phyloP scores from a whole-genome alignment of 1,284 basidiomycete species.

The Trichosporon ovoides region DNA sequence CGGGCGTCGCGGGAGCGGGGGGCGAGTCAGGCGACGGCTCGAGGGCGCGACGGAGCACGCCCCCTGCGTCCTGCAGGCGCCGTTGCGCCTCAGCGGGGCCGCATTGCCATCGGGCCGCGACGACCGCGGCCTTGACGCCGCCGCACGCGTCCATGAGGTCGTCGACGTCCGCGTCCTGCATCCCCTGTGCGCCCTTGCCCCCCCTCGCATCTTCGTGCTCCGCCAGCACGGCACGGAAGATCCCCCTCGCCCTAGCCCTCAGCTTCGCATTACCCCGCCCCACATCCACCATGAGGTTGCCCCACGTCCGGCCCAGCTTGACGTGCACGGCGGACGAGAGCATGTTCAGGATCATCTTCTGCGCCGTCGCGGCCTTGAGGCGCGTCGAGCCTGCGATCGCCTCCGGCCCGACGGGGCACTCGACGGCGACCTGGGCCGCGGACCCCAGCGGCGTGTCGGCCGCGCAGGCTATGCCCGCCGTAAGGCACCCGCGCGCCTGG shows the following conservation, averaged over 20 bases:
- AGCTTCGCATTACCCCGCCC: constrained; percentile 16
- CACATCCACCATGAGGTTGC: constrained; percentile 22
- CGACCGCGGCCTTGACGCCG: constrained; percentile 20
- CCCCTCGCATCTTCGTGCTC: neutral
- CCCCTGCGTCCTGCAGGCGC: constrained; percentile 11
- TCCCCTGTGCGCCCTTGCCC: constrained; percentile 1
- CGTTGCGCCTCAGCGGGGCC: constrained; percentile 9
- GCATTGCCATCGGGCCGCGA: constrained; percentile 20
- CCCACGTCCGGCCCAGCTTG: constrained; percentile 24
- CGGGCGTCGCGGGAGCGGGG: no score
- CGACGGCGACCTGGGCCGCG: constrained; percentile 15
- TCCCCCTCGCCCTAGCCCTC: constrained; percentile 12
- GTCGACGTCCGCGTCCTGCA: constrained; percentile 16
- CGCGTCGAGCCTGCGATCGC: constrained; percentile 25
- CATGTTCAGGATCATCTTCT: constrained; percentile 29
- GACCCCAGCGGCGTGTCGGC: constrained; percentile 7
- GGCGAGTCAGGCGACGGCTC: neutral
- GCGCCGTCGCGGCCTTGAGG: constrained; percentile 25
- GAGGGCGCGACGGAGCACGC: constrained; percentile 17
- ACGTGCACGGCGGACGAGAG: constrained; percentile 21
- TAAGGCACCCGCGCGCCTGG: constrained; percentile 12
- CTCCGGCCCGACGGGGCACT: constrained; percentile 24
- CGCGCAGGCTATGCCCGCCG: constrained; percentile 20
- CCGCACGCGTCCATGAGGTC: constrained; percentile 18
- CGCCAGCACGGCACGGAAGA: constrained; percentile 13